Evolutionary conservation across 169 alveolate genomes (phyloP).

Genomic region (Plasmodium falciparum): DNA sequence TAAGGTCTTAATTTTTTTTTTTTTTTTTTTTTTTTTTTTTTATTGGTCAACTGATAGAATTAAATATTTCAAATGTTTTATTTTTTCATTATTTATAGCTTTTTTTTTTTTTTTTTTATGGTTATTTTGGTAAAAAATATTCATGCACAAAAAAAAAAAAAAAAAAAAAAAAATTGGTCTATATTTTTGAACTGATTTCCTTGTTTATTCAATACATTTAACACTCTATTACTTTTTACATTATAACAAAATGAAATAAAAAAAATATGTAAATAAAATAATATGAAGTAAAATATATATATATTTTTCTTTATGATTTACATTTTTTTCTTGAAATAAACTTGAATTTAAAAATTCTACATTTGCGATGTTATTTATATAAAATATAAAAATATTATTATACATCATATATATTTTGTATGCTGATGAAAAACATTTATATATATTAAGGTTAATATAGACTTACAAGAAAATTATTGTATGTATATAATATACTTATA

Average conservation of each 20-base stretch:
- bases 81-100: conserved; percentile 15
- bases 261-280: not conserved
- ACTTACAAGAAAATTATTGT: no score
- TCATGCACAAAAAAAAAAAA: conserved; percentile 11
- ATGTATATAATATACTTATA: conserved; percentile 4
- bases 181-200: conserved; percentile 29
- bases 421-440: no score
- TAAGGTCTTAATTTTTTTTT: no score
- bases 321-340: conserved; percentile 3
- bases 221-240: not conserved
- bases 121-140: not conserved
- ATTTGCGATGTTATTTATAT: conserved; percentile 26
- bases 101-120: conserved; percentile 22
- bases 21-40: conserved; percentile 21
- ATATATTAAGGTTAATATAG: no score
- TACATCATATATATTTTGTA: no score
- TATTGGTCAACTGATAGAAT: conserved; percentile 11
- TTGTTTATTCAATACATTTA: conserved; percentile 34
- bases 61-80: conserved; percentile 6
- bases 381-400: not conserved
- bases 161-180: conserved; percentile 20
- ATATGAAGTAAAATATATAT: no score
- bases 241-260: conserved; percentile 3
- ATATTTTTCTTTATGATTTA: no score
- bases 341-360: conserved; percentile 8